phyloP scores from a whole-genome alignment of 2,329 filamentous ascomycete genomes.

The Helminthosporium solani region DNA sequence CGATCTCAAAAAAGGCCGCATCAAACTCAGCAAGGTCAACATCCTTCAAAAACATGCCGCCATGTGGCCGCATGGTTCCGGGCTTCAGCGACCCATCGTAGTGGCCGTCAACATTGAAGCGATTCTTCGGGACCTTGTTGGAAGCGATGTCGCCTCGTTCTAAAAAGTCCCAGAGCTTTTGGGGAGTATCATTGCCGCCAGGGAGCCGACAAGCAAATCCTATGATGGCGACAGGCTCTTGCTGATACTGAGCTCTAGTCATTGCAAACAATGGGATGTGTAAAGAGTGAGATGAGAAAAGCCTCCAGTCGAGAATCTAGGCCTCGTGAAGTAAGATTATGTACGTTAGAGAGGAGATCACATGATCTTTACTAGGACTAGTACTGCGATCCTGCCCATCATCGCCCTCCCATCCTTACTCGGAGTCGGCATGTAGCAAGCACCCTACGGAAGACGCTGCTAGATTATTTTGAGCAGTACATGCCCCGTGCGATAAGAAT shows the following conservation, averaged over 20 bases:
- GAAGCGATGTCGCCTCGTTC: slow-evolving; percentile 3
- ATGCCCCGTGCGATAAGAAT: no score
- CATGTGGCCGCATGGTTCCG: slow-evolving; percentile 7
- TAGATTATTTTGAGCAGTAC: no score
- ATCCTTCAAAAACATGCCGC: slow-evolving; percentile 22
- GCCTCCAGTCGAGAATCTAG: no score
- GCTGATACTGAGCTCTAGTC: background rate
- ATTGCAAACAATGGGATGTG: no score
- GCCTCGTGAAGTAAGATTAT: no score
- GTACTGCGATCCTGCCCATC: no score
- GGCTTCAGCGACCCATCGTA: slow-evolving; percentile 20
- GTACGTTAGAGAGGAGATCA: no score
- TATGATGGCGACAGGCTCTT: slow-evolving; percentile 20
- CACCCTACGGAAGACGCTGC: no score
- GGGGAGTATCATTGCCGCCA: slow-evolving; percentile 11
- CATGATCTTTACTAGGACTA: no score
- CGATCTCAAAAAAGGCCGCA: slow-evolving; percentile 15
- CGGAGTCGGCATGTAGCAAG: no score
- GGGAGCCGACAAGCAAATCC: slow-evolving; percentile 26
- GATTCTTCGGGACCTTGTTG: slow-evolving; percentile 19
- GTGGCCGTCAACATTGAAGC: slow-evolving; percentile 9
- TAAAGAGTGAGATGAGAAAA: no score
- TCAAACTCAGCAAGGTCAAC: slow-evolving; percentile 13
- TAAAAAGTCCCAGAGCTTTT: slow-evolving; percentile 37
- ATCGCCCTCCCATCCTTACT: no score